phyloP scores from a whole-genome alignment of 768 basidiomycete genomes.

The Hydnomerulius pinastri region DNA sequence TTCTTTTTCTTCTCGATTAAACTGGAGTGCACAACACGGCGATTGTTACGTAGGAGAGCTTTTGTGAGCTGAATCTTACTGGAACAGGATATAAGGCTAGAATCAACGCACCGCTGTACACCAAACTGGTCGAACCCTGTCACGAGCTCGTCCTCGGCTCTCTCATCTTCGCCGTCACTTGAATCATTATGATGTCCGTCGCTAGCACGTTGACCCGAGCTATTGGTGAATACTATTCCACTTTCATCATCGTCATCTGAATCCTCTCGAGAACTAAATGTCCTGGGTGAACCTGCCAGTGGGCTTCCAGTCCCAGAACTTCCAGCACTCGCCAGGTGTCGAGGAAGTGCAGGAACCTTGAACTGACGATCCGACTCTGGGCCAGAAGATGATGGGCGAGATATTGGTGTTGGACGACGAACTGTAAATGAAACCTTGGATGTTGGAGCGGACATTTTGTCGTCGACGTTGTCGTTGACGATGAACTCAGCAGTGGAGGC shows the following conservation, averaged over 20 bases:
- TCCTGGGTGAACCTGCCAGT: constrained; percentile 52
- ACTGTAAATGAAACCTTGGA: constrained; percentile 81
- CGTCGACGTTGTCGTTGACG: background rate
- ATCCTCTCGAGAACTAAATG: constrained; percentile 25
- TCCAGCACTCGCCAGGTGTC: constrained; percentile 44
- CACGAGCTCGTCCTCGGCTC: constrained; percentile 64
- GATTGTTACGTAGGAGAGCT: constrained; percentile 33
- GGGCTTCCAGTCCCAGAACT: constrained; percentile 56
- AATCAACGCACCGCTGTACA: constrained; percentile 79
- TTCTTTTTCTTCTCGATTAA: constrained; percentile 46
- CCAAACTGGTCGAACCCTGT: constrained; percentile 73
- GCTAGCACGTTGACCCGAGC: constrained; percentile 26
- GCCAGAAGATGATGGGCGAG: constrained; percentile 62
- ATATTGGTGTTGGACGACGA: constrained; percentile 72
- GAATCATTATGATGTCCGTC: constrained; percentile 41
- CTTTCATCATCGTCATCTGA: constrained; percentile 30
- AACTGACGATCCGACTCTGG: constrained; percentile 62
- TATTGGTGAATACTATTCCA: constrained; percentile 25
- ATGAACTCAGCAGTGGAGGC: background rate
- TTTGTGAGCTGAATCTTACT: constrained; percentile 75
- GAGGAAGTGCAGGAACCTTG: constrained; percentile 63
- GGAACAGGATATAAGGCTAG: background rate
- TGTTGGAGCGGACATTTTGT: constrained; percentile 24
- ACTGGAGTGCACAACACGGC: constrained; percentile 32
- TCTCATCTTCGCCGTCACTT: constrained; percentile 57